phyloP scores from a whole-genome alignment of 1,139 yeast species.

The Diutina ranongensis region DNA sequence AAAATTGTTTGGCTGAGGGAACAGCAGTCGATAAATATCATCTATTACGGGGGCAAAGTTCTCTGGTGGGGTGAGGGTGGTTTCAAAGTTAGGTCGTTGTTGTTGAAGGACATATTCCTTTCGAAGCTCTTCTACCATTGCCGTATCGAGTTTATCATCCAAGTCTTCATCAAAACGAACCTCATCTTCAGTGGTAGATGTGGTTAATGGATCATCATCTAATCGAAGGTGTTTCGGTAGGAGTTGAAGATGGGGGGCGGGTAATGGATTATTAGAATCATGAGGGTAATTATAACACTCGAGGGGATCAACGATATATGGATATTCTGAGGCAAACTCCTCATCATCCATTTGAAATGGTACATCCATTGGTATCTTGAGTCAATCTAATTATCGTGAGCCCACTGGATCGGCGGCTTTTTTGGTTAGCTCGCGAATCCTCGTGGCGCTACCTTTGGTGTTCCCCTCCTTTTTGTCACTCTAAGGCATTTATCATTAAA shows the following conservation, averaged over 20 bases:
- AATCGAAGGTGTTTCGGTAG: not conserved
- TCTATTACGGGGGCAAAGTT: slow-evolving; percentile 82
- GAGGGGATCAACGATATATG: too few relatives aligned
- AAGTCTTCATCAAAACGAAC: slow-evolving; percentile 28
- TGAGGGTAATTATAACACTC: not conserved
- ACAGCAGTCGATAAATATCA: slow-evolving; percentile 74
- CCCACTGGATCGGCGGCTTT: too few relatives aligned
- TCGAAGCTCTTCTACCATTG: slow-evolving; percentile 12
- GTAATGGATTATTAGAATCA: not conserved
- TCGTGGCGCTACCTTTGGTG: not conserved
- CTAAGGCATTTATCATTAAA: too few relatives aligned
- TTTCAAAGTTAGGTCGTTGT: not conserved
- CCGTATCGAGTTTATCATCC: slow-evolving; percentile 30
- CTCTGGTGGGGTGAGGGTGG: slow-evolving; percentile 54
- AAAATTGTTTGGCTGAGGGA: slow-evolving; percentile 80
- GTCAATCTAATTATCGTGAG: too few relatives aligned
- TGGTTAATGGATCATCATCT: slow-evolving; percentile 13
- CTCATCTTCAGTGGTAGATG: slow-evolving; percentile 14
- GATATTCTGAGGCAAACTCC: not conserved
- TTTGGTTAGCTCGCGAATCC: too few relatives aligned
- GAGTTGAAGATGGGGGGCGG: not conserved
- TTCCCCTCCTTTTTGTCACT: too few relatives aligned
- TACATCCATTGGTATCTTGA: too few relatives aligned
- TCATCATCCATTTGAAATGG: not conserved
- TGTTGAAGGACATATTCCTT: slow-evolving; percentile 7